Conservation (phyloP, 352 stramenopile species). For the Chrysophaeum taylorii region DNA sequence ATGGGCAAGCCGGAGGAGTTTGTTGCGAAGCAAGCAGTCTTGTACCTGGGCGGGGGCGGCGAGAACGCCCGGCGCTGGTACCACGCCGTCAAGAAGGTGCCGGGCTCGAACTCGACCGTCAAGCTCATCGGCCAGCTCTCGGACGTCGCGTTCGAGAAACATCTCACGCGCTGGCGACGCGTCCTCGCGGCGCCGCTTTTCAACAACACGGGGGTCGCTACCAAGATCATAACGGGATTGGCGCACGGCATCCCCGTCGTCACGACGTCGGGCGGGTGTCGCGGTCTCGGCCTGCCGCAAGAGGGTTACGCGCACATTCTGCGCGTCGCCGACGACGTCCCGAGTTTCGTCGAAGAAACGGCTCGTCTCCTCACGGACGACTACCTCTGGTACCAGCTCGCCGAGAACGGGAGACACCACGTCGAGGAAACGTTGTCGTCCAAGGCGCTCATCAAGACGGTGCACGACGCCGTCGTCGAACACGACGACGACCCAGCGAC, state of each 20-base stretch:
- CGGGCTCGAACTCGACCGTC: not conserved
- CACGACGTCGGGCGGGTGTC: conserved; percentile 1
- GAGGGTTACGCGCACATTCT: not conserved
- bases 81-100: not conserved
- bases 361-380: not conserved
- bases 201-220: conserved; percentile 16
- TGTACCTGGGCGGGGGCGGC: conserved; percentile 6
- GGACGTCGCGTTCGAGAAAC: not conserved
- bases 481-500: too few species aligned
- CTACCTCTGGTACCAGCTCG: not conserved
- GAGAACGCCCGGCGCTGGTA: not conserved
- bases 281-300: not conserved
- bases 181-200: conserved; percentile 9
- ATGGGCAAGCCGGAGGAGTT: not conserved
- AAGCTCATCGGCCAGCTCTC: not conserved
- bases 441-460: not conserved
- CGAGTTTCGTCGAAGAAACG: not conserved
- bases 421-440: not conserved
- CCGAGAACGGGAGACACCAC: not conserved
- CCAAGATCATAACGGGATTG: conserved; percentile 10
- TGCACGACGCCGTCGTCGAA: not conserved
- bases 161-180: not conserved
- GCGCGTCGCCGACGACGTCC: conserved; percentile 1
- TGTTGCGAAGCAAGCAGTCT: not conserved
- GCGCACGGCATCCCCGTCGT: not conserved